These are phyloP conservation scores for Sporisorium scitamineum DNA, from an alignment of 1,284 basidiomycete species.

Conservation along the genomic window DNA sequence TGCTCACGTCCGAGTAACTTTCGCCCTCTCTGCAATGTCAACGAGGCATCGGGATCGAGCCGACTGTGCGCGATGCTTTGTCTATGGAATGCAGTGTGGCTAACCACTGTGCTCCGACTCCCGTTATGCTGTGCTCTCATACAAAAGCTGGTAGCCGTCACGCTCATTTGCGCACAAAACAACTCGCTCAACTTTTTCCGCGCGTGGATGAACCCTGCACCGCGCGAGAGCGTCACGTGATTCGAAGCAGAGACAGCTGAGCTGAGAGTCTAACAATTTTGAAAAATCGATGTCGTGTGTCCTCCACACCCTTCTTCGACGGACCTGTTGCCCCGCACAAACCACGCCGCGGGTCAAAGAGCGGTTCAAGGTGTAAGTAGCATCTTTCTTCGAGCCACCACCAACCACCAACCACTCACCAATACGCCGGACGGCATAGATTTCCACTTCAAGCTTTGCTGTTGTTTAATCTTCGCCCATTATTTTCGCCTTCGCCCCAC, in stretches of 20 bases:
- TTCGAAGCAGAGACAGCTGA: too few species aligned
- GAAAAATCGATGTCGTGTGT: constrained; percentile 38
- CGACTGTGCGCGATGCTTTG: not conserved
- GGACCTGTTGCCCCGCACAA: constrained; percentile 13
- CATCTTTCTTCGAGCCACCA: not conserved
- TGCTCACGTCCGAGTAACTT: not conserved
- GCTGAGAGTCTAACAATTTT: constrained; percentile 4
- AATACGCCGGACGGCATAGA: not conserved
- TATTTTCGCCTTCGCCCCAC: constrained; percentile 56
- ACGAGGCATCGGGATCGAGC: constrained; percentile 1
- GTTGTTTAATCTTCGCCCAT: constrained; percentile 24
- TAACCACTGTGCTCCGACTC: not conserved
- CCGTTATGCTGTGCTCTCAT: not conserved
- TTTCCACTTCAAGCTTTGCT: too few species aligned
- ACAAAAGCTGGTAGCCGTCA: not conserved
- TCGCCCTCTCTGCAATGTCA: not conserved
- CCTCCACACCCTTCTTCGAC: constrained; percentile 4
- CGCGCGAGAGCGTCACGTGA: constrained; percentile 37
- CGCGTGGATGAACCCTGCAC: constrained; percentile 8
- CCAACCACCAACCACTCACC: not conserved
- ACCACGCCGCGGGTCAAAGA: constrained; percentile 9
- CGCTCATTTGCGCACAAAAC: not conserved
- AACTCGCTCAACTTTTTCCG: constrained; percentile 3
- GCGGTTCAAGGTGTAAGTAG: not conserved
- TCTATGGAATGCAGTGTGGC: not conserved